Evolutionary conservation across 305 asterid species (phyloP).

Genomic region (Ilex paraguariensis): DNA sequence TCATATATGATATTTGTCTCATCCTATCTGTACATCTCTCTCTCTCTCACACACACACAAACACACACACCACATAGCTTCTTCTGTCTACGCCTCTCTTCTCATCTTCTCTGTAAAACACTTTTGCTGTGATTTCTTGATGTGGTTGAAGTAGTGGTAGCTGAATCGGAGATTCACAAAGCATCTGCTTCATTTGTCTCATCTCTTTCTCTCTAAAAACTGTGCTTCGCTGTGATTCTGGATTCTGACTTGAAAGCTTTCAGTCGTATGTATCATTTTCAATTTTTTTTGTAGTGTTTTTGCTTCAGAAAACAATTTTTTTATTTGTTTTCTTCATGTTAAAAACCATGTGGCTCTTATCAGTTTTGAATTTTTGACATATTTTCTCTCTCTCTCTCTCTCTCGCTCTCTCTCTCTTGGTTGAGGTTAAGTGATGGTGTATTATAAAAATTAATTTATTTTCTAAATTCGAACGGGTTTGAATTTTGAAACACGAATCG

Average conservation of each 20-base stretch:
- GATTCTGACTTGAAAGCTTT: too few relatives aligned
- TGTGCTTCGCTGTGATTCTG: too few relatives aligned
- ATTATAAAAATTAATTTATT: not conserved
- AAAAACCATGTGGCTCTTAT: too few relatives aligned
- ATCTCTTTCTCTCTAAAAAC: conserved; percentile 2
- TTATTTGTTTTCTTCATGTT: too few relatives aligned
- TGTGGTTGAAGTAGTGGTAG: conserved; percentile 6
- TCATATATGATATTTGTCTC: too few relatives aligned
- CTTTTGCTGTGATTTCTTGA: conserved; percentile 10
- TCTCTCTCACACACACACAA: too few relatives aligned
- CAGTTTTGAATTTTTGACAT: not conserved
- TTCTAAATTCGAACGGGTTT: not conserved
- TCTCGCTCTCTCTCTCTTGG: not conserved
- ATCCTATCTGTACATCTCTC: too few relatives aligned
- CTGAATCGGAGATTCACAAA: conserved; percentile 11
- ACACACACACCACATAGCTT: too few relatives aligned
- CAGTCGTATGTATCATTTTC: too few relatives aligned
- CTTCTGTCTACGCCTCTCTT: too few relatives aligned
- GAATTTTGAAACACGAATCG: not conserved
- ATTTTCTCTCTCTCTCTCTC: too few relatives aligned
- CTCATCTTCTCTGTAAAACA: not conserved
- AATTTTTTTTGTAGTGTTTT: not conserved
- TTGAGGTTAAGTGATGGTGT: not conserved
- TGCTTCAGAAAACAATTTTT: not conserved
- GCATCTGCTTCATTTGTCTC: conserved; percentile 3